Percentiles rank a stretch among this genome's conserved stretches.
phyloP scores from a whole-genome alignment of 2,329 filamentous ascomycete genomes.

The Paracoccidioides lutzii region DNA sequence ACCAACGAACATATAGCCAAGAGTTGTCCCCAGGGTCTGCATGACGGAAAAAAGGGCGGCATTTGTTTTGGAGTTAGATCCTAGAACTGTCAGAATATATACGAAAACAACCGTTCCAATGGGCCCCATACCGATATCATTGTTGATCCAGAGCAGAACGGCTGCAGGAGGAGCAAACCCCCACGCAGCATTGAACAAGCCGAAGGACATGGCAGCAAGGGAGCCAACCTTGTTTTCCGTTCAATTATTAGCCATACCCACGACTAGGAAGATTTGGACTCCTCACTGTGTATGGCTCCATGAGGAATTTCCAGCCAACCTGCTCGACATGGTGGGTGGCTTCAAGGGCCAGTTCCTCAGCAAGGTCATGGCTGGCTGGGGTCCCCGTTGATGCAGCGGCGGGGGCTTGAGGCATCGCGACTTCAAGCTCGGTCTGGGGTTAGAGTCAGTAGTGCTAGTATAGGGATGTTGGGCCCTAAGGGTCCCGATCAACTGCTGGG shows the following conservation, averaged over 20 bases:
- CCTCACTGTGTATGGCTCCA: constrained; percentile 1
- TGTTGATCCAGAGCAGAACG: constrained; percentile 8
- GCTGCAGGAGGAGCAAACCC: constrained; percentile 10
- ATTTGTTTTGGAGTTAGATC: not conserved
- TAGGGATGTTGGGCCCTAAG: not conserved
- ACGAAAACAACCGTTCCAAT: not conserved
- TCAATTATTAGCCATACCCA: not conserved
- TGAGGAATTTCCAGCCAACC: not conserved
- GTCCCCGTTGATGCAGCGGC: not conserved
- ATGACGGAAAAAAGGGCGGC: constrained; percentile 7
- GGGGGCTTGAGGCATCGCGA: not conserved
- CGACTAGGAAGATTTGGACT: not conserved
- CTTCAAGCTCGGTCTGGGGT: not conserved
- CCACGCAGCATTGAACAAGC: constrained; percentile 1
- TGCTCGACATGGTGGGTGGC: constrained; percentile 1
- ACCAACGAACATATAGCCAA: constrained; percentile 10
- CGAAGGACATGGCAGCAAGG: not conserved
- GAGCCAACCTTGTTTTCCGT: not conserved
- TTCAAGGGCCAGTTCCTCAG: not conserved
- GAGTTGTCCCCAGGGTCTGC: constrained; percentile 6
- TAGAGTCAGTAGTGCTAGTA: not conserved
- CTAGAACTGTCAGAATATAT: not conserved
- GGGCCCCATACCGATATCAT: constrained; percentile 10
- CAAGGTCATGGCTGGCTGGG: not conserved
- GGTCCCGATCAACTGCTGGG: not conserved